These are phyloP conservation scores for Xylaria multiplex DNA, from an alignment of 2,329 filamentous ascomycete species.

Conservation along the genomic window DNA sequence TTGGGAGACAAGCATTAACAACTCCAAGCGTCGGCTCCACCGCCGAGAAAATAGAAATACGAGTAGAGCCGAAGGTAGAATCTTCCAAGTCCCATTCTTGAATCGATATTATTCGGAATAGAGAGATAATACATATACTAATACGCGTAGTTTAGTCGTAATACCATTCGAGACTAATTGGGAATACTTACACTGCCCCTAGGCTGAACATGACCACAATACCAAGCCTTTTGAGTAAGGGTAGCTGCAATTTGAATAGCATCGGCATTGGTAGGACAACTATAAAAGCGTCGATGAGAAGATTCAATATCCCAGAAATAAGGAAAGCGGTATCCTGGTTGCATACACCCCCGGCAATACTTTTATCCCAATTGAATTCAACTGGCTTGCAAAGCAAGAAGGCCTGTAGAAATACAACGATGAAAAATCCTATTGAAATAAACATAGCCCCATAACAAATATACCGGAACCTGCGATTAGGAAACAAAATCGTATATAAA, in stretches of 20 bases:
- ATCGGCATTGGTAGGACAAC: constrained; percentile 35
- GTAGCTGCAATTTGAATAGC: constrained; percentile 28
- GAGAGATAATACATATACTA: constrained; percentile 21
- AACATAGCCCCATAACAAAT: constrained; percentile 29
- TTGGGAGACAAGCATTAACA: constrained; percentile 36
- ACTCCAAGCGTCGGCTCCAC: constrained; percentile 35
- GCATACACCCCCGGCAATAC: constrained; percentile 27
- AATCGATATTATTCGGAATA: not conserved
- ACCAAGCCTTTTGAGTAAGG: constrained; percentile 21
- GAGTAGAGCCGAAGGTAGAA: constrained; percentile 13
- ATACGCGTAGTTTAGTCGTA: too few relatives aligned
- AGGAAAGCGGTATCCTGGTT: constrained; percentile 15
- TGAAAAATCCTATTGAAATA: constrained; percentile 16
- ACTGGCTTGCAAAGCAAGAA: constrained; percentile 34
- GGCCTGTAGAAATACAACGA: constrained; percentile 25
- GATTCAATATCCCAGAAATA: constrained; percentile 28
- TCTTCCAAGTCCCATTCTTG: constrained; percentile 22
- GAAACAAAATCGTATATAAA: constrained; percentile 36
- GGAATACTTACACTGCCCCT: constrained; percentile 31
- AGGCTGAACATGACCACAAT: constrained; percentile 37
- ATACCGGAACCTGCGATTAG: constrained; percentile 4
- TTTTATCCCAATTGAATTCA: constrained; percentile 37
- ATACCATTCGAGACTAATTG: not conserved
- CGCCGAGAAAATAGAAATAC: constrained; percentile 15
- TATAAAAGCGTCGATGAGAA: constrained; percentile 32